Evolutionary conservation across 805 yeast genomes (phyloP).

Genomic region (Ogataea sp.): DNA sequence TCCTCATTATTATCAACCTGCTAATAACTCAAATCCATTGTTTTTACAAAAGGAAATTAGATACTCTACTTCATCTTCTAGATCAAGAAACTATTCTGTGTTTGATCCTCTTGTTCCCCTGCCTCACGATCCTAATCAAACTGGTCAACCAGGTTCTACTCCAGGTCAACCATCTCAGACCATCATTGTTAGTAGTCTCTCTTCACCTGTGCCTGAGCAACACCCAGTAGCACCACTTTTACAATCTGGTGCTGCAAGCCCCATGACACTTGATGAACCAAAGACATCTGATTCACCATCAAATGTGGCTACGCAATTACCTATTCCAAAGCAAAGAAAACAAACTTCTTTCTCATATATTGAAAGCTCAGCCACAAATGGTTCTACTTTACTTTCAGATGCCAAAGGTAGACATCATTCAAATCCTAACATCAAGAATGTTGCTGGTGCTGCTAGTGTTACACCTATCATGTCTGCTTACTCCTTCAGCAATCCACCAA

Average conservation of each 20-base stretch:
- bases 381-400: neutral
- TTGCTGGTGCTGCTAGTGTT: conserved; percentile 4
- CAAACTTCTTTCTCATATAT: neutral
- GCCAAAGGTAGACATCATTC: neutral
- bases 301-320: neutral
- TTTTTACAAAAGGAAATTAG: conserved; percentile 24
- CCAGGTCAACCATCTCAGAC: neutral
- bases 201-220: neutral
- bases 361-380: neutral
- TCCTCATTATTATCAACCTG: conserved; percentile 20
- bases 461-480: conserved; percentile 3
- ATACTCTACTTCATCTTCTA: conserved; percentile 20
- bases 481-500: conserved; percentile 19
- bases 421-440: neutral
- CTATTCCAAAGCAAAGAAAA: neutral
- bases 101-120: conserved; percentile 25
- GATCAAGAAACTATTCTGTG: conserved; percentile 32
- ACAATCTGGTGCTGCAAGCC: neutral
- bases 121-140: conserved; percentile 2
- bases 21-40: conserved; percentile 9
- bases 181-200: neutral
- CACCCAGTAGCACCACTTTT: neutral
- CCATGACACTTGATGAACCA: neutral
- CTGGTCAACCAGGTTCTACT: neutral
- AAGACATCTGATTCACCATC: neutral